Conservation (phyloP, 345 rosid species). For the Kandelia obovata region DNA sequence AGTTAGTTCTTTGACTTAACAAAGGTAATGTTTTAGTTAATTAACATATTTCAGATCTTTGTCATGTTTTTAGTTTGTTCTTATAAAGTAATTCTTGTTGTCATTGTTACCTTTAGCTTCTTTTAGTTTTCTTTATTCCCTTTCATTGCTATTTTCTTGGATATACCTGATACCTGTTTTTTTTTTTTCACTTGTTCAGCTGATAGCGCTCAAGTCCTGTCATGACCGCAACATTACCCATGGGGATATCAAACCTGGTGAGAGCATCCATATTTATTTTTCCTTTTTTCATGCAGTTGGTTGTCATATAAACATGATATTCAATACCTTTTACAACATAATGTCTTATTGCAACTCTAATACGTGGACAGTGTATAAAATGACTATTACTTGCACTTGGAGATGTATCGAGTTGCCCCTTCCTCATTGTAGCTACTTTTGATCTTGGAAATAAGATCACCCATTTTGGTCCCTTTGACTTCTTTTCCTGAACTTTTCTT, state of each 20-base stretch:
- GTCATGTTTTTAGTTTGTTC: neutral
- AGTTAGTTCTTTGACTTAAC: neutral
- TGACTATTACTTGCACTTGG: neutral
- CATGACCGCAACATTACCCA: conserved; percentile 95
- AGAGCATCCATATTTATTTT: conserved; percentile 22
- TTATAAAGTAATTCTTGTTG: neutral
- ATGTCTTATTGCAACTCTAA: neutral
- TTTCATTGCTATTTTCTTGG: neutral
- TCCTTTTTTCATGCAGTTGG: conserved; percentile 1
- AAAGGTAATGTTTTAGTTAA: neutral
- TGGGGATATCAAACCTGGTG: conserved; percentile 95
- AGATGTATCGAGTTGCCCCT: neutral
- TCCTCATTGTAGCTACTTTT: neutral
- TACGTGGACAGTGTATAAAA: neutral
- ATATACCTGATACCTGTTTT: conserved; percentile 1
- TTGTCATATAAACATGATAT: neutral
- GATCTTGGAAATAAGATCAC: neutral
- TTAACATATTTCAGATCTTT: neutral
- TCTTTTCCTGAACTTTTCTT: neutral
- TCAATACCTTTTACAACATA: neutral
- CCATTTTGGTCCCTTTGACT: too few species aligned
- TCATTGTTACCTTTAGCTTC: too few species aligned
- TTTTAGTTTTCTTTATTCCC: too few species aligned
- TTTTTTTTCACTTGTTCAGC: conserved; percentile 38
- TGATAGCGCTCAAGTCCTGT: conserved; percentile 80